Evolutionary conservation across 441 rosid genomes (phyloP).

Genomic region (Arabidopsis lyrata): DNA sequence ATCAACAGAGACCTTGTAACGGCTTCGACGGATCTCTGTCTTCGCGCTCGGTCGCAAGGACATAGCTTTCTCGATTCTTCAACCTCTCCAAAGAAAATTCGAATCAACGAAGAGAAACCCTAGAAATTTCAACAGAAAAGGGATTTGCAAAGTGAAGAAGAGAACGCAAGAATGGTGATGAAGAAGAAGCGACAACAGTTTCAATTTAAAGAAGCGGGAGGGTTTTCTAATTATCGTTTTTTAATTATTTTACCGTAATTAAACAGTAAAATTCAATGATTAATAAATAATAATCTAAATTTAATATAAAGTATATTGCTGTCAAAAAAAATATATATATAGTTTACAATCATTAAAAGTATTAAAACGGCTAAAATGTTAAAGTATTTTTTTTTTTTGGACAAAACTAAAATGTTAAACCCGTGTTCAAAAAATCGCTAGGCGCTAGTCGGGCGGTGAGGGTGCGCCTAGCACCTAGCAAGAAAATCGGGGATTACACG

Average conservation of each 20-base stretch:
- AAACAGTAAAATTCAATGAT: not conserved
- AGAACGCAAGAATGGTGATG: not conserved
- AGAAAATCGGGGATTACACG: no score
- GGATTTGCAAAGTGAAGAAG: not conserved
- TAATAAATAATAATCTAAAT: no score
- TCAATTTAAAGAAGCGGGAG: constrained; percentile 2
- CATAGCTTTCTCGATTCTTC: constrained; percentile 49
- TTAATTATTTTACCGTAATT: not conserved
- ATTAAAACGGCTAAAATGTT: no score
- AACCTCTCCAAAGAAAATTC: not conserved
- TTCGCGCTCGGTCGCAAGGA: constrained; percentile 81
- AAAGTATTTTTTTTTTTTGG: no score
- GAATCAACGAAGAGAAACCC: not conserved
- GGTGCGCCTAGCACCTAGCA: no score
- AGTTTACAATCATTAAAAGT: not conserved
- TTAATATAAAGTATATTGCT: no score
- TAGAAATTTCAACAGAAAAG: not conserved
- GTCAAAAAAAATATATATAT: no score
- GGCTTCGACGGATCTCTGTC: constrained; percentile 74
- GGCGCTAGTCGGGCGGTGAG: no score
- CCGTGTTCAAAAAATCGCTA: no score
- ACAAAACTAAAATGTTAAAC: no score
- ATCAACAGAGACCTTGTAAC: constrained; percentile 84
- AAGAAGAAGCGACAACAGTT: not conserved
- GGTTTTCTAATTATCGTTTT: not conserved